Evolutionary conservation across 2,329 filamentous ascomycete genomes (phyloP).

Genomic region (Exserohilum turcica): DNA sequence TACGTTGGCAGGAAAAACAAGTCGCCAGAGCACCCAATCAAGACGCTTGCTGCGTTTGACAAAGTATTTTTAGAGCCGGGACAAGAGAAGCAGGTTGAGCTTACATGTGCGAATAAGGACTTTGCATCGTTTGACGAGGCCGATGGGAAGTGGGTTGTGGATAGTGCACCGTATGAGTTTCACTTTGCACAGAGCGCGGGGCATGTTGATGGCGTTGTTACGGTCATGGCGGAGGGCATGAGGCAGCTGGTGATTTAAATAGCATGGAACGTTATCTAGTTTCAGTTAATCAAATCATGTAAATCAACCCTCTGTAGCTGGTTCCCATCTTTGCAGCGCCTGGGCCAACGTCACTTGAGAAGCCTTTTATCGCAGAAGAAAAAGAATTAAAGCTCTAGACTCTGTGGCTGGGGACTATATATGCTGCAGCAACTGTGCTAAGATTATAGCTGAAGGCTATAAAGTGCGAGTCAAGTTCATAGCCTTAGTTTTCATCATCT

Average conservation of each 20-base stretch:
- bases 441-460: no score
- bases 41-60: conserved; percentile 71
- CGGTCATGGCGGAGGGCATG: conserved; percentile 28
- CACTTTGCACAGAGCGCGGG: conserved; percentile 40
- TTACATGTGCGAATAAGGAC: conserved; percentile 46
- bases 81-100: conserved; percentile 61
- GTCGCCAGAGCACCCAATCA: conserved; percentile 59
- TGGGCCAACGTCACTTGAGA: no score
- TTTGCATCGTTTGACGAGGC: conserved; percentile 43
- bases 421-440: no score
- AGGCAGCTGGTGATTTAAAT: conserved; percentile 19
- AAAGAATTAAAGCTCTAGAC: no score
- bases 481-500: no score
- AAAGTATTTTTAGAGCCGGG: conserved; percentile 66
- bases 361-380: no score
- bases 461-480: no score
- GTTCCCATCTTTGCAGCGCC: no score
- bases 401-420: no score
- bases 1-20: conserved; percentile 60
- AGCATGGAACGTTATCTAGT: neutral
- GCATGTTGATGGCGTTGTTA: conserved; percentile 32
- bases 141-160: conserved; percentile 36
- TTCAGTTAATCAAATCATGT: no score
- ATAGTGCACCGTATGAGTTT: conserved; percentile 39
- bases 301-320: no score